Conservation (phyloP, 139 green algal genomes). For the Chlamydomonas sp. region DNA sequence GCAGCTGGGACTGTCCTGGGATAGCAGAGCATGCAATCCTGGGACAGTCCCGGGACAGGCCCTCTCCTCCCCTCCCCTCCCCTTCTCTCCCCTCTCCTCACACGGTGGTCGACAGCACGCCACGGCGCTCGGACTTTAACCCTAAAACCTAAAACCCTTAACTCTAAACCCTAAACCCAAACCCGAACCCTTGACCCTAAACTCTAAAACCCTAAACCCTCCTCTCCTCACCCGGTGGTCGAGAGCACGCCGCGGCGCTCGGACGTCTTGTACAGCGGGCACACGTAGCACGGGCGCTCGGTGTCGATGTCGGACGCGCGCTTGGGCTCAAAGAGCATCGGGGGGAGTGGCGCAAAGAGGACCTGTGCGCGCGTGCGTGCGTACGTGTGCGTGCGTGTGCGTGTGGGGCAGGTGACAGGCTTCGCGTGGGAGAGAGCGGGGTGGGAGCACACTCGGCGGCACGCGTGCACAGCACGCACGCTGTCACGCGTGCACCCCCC, state of each 20-base stretch:
- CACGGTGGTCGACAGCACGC: too few relatives aligned
- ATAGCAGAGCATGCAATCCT: too few relatives aligned
- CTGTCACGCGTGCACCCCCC: neutral
- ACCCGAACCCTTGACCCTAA: too few relatives aligned
- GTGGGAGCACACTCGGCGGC: neutral
- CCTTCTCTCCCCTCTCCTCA: too few relatives aligned
- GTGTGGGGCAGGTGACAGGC: neutral
- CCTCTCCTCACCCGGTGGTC: slow-evolving; percentile 68
- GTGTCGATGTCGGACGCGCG: slow-evolving; percentile 19
- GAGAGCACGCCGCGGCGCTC: slow-evolving; percentile 54
- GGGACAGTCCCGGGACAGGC: too few relatives aligned
- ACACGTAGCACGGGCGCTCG: slow-evolving; percentile 48
- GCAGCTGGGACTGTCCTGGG: too few relatives aligned
- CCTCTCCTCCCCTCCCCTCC: too few relatives aligned
- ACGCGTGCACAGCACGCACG: neutral
- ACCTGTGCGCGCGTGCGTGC: neutral
- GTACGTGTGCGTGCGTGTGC: neutral
- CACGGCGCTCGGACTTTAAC: too few relatives aligned
- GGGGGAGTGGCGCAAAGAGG: slow-evolving; percentile 51
- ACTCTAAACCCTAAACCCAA: too few relatives aligned
- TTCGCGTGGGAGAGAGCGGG: neutral
- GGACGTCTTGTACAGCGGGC: slow-evolving; percentile 71
- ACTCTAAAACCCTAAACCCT: too few relatives aligned
- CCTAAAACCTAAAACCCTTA: too few relatives aligned
- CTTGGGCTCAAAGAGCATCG: slow-evolving; percentile 59